Percentiles rank a stretch among this genome's conserved stretches.
Conservation (phyloP, 2,329 filamentous ascomycete genomes). For the Pseudogymnoascus sp. region DNA sequence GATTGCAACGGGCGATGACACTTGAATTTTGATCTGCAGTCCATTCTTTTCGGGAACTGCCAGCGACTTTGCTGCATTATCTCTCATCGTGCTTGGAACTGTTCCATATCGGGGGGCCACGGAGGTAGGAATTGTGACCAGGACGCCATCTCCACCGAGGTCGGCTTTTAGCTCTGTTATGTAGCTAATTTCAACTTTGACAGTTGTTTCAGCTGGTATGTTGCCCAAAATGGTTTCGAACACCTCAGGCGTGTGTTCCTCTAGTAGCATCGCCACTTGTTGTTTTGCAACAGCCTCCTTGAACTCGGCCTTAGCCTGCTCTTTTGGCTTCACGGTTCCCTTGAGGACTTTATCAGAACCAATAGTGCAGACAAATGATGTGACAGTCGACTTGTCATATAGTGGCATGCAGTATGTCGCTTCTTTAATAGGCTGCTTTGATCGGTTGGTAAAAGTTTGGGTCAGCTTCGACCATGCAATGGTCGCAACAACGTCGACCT, state of each 20-base stretch:
- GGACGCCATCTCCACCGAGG: constrained; percentile 53
- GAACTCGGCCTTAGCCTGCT: constrained; percentile 54
- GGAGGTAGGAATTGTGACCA: constrained; percentile 60
- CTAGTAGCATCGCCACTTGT: constrained; percentile 57
- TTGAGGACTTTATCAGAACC: constrained; percentile 49
- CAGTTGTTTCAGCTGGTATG: constrained; percentile 48
- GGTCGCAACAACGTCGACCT: background rate
- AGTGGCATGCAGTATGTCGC: constrained; percentile 64
- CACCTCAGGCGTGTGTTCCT: constrained; percentile 49
- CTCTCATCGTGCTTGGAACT: constrained; percentile 29
- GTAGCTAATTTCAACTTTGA: constrained; percentile 58
- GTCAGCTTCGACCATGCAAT: constrained; percentile 11
- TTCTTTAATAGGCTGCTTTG: constrained; percentile 31
- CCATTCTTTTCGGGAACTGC: constrained; percentile 8
- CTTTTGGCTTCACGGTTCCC: constrained; percentile 60
- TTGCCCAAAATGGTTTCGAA: constrained; percentile 65
- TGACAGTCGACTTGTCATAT: constrained; percentile 65
- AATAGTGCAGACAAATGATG: constrained; percentile 58
- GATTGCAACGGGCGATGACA: constrained; percentile 10
- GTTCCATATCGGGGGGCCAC: constrained; percentile 61
- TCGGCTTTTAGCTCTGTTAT: constrained; percentile 68
- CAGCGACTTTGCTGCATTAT: background rate
- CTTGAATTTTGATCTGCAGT: constrained; percentile 10
- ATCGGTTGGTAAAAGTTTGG: constrained; percentile 57
- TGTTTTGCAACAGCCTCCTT: constrained; percentile 50